Evolutionary conservation across 208 protist genomes (phyloP), one percentile per base, ranked within the genome.

Genomic region (Acanthamoeba quina): DNA sequence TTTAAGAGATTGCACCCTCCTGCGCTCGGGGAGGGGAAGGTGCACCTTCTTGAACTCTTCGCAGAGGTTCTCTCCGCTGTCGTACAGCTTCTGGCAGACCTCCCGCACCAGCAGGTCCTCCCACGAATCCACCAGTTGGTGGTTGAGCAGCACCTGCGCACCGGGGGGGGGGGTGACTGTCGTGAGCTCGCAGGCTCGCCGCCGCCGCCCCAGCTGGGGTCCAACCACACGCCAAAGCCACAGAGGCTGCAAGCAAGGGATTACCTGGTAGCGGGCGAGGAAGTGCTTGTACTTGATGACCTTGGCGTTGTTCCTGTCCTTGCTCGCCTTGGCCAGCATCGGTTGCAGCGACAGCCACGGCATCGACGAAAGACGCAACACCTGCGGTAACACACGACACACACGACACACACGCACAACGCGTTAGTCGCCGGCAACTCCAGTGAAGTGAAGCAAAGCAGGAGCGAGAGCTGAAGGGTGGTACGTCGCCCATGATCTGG

Each of bases 261-360:
- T 2, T 62, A 68, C 58, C 85, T 91, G 85, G 41, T 91, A 91
- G 60, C 85, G 85, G 5, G 85, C 54, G 3, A 91, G 85, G 47
- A 91, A 91, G 41, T 91, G 78, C 78, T 86, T 86, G 78, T 86
- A 86, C 21, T 86, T 86, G 78, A 86, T 91, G n/a, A 76, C 41
- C 37, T 74, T 76, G n/a, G 15, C 41, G 60, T 76, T 47, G 60
- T 31, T 74, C 9, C 85, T 37, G 60, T 91, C 85, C 34, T 91
- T 70, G 60, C 62, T 74, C 37, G 60, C 54, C 54, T 76, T 74
- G 41, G 85, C 85, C 34, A 91, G 60, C 60, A 76, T 76, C 5
- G 85, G 85, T 24, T 74, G 54, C 21, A 91, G 62, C 29, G 62
- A 74, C 7, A 91, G 62, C 85, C 85, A 91, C 41, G 85, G 85